Base-by-base conservation (phyloP, 176 grass and related monocot species). In the Puccinellia tenuiflora region DNA sequence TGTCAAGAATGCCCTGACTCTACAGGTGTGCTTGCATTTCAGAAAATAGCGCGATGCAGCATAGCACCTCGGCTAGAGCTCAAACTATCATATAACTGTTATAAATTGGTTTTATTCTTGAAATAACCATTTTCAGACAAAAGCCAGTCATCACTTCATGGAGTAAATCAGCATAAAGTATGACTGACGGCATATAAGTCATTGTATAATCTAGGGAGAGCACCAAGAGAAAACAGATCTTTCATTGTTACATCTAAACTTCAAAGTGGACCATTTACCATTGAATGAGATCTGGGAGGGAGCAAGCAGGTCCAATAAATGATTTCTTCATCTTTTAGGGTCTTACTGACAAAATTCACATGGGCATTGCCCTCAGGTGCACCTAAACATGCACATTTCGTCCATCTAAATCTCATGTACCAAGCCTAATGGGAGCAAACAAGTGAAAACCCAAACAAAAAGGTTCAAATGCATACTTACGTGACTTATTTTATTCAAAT, bases 1-100 rank as follows among this genome's bases (percentile, higher is more conserved):
- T 84, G 80, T 90, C 78, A 90, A 75, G 17, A 63, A 79, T 16
- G 42, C 40, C 59, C 30, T 52, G 68, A 52, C 40, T 53, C 31
- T 79, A 40, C 40, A 3, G 61, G 14, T 84, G 60, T 26, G 4
- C 59, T 83, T 75, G 68, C 10, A 79, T 43, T 80, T 76, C 55
- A 84, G 5, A 84, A 80, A 35, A 76, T 57, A 84, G 5, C 15
- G 1, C 9, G 20, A 39, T 80, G 29, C 29, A 75, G 60, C 9
- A 59, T 37, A 89, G 25, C 9, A 69, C 14, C 29, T 61, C 10
- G 74, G 31, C 29, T 35, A 63, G 42, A 53, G 59, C 56, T 87
- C 20, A 75, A 22, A 33, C 24, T 14, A 83, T 42, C 22, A 21
- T 10, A 46, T 16, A 25, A 75, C 30, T 57, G 46, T 73, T 63